Base-by-base conservation (phyloP, 352 stramenopile species). In the Phytopythium chamaehyphon region DNA sequence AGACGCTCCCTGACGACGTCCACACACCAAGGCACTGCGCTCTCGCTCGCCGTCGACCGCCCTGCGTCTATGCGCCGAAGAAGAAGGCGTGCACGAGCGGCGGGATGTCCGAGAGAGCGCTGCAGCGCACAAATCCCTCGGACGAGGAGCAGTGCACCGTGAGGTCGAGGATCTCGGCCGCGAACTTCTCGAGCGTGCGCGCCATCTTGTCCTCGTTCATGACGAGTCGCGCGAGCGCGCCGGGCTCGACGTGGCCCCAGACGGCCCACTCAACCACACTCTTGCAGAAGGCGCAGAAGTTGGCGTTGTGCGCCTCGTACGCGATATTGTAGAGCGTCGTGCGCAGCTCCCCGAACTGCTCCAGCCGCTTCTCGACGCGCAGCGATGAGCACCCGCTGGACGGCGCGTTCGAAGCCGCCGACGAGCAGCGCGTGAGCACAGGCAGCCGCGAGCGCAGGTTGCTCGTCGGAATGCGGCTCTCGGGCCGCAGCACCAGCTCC, bases 71-170 rank as follows among this genome's bases (percentile, higher is more conserved):
- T 23, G 16, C 43, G 43, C 14, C 35, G 37, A 73, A 69, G 15
- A 67, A 15, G 51, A 73, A 73, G n/a, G 53, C 22, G 36, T 64
- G 54, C 28, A 73, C 49, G 21, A 69, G 15, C 47, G 60, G 64
- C 37, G 64, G 61, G 28, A 64, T 46, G 16, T 39, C 26, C n/a
- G 39, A 59, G 42, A 69, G 50, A 5, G 45, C 61, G n/a, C 40
- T n/a, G 28, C 61, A 73, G 24, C 35, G 55, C n/a, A 47, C 19
- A 47, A 50, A 53, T 23, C 33, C 45, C 21, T 60, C 52, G 12
- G 26, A 51, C 9, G 23, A 37, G 3, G 43, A 61, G 7, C 55
- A 52, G 19, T 59, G 36, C 22, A 56, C 28, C 3, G 51, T 62
- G 3, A 61, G 12, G 18, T 31, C 16, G 6, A 69, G 19, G 22